phyloP scores from a whole-genome alignment of 352 stramenopile genomes.

The Phytopythium cucurbitacearum region DNA sequence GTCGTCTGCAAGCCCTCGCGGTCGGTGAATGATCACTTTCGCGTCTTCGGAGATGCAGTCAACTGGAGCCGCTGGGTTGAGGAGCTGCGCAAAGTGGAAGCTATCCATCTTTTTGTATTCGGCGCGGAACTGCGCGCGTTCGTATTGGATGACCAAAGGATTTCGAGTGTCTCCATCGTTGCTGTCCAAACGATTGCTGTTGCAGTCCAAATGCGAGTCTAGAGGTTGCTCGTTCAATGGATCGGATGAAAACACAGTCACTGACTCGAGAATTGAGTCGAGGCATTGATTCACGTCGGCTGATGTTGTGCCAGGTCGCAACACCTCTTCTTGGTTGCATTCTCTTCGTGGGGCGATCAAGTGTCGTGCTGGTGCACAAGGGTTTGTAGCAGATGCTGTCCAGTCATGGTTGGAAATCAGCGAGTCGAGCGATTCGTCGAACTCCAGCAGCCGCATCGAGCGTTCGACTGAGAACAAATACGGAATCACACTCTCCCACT shows the following conservation, averaged over 20 bases:
- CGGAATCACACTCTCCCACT: conserved; percentile 35
- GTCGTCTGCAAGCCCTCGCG: too few relatives aligned
- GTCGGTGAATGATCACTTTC: too few relatives aligned
- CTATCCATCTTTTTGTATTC: conserved; percentile 31
- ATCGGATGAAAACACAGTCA: background rate
- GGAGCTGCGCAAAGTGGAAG: conserved; percentile 49
- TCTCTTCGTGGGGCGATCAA: too few relatives aligned
- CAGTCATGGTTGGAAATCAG: conserved; percentile 46
- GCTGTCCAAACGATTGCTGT: background rate
- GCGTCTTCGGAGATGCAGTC: background rate
- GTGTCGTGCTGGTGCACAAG: too few relatives aligned
- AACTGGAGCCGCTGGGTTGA: conserved; percentile 23
- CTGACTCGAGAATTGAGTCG: conserved; percentile 13
- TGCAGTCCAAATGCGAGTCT: too few relatives aligned
- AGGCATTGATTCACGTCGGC: conserved; percentile 19
- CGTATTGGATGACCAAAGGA: background rate
- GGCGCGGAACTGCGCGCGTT: background rate
- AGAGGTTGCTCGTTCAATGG: too few relatives aligned
- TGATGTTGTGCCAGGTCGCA: too few relatives aligned
- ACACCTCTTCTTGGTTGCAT: too few relatives aligned
- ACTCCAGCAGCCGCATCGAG: conserved; percentile 32
- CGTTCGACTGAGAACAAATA: conserved; percentile 30
- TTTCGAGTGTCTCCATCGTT: background rate
- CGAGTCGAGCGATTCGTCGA: conserved; percentile 31
- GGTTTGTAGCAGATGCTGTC: background rate